These are phyloP conservation scores for Backusella liffmaniae DNA, from an alignment of 192 early-diverging fungal genomes.

Conservation along the genomic window DNA sequence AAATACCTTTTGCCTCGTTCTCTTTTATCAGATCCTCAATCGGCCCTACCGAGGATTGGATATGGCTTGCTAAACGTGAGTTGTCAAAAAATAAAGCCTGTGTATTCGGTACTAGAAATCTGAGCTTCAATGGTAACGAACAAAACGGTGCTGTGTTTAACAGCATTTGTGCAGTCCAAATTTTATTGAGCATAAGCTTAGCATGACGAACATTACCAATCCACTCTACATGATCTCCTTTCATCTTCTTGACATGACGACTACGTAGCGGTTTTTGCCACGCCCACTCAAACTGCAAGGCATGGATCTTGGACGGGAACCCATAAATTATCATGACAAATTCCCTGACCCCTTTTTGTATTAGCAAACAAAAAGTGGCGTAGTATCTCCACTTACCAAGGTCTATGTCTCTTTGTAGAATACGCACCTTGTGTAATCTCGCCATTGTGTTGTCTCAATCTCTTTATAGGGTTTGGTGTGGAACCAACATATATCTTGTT, in stretches of 20 bases:
- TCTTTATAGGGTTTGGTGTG: slow-evolving; percentile 22
- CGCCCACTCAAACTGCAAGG: slow-evolving; percentile 23
- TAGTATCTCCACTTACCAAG: slow-evolving; percentile 11
- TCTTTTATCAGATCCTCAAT: neutral
- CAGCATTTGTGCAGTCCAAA: slow-evolving; percentile 8
- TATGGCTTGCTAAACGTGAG: neutral
- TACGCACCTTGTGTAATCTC: slow-evolving; percentile 24
- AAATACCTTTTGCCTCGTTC: neutral
- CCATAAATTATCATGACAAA: slow-evolving; percentile 22
- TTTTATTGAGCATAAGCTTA: slow-evolving; percentile 10
- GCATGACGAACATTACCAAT: neutral
- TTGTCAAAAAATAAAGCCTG: neutral
- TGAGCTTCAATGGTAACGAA: slow-evolving; percentile 15
- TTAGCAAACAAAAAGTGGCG: neutral
- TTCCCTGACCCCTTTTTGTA: slow-evolving; percentile 3
- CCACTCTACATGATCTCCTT: neutral
- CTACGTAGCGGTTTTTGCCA: slow-evolving; percentile 23
- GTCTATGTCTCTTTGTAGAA: slow-evolving; percentile 8
- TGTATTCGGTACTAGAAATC: slow-evolving; percentile 5
- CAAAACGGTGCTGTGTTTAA: slow-evolving; percentile 15
- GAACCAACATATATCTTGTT: slow-evolving; percentile 26
- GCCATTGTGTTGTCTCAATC: slow-evolving; percentile 27
- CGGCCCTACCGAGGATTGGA: neutral
- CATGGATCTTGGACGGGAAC: slow-evolving; percentile 6
- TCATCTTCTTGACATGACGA: slow-evolving; percentile 13